These are phyloP conservation scores for Moesziomyces antarcticus DNA, from an alignment of 1,284 basidiomycete species.

Conservation along the genomic window DNA sequence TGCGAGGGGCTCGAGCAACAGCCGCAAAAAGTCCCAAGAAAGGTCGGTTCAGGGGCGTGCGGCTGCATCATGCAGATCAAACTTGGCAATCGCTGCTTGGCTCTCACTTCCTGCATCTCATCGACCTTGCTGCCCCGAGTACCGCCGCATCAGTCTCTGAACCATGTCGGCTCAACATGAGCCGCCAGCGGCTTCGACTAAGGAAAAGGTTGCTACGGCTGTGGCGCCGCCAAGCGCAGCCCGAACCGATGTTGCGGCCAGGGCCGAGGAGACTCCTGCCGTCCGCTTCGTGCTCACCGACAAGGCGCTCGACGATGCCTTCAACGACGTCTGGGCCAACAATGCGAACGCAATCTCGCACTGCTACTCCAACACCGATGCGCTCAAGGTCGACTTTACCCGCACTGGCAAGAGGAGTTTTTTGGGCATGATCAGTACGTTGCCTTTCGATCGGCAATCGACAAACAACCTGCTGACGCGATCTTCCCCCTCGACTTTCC, in stretches of 20 bases:
- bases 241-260: neutral
- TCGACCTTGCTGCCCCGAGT: too few species aligned
- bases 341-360: constrained; percentile 72
- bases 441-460: neutral
- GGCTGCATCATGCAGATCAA: constrained; percentile 3
- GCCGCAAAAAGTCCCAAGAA: constrained; percentile 1
- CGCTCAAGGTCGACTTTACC: constrained; percentile 96
- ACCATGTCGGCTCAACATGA: constrained; percentile 15
- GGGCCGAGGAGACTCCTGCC: neutral
- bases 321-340: constrained; percentile 85
- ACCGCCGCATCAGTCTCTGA: neutral
- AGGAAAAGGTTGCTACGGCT: constrained; percentile 18
- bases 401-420: constrained; percentile 90
- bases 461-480: neutral
- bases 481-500: neutral
- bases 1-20: constrained; percentile 3
- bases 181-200: constrained; percentile 9
- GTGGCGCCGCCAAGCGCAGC: constrained; percentile 22
- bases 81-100: neutral
- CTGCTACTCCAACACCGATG: constrained; percentile 73
- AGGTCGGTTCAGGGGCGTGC: constrained; percentile 6
- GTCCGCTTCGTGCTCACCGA: constrained; percentile 29
- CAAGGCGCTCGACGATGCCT: constrained; percentile 71
- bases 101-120: neutral
- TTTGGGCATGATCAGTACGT: constrained; percentile 74